These are phyloP conservation scores for Ophiostoma ips DNA, from an alignment of 2,329 filamentous ascomycete species.

Conservation along the genomic window DNA sequence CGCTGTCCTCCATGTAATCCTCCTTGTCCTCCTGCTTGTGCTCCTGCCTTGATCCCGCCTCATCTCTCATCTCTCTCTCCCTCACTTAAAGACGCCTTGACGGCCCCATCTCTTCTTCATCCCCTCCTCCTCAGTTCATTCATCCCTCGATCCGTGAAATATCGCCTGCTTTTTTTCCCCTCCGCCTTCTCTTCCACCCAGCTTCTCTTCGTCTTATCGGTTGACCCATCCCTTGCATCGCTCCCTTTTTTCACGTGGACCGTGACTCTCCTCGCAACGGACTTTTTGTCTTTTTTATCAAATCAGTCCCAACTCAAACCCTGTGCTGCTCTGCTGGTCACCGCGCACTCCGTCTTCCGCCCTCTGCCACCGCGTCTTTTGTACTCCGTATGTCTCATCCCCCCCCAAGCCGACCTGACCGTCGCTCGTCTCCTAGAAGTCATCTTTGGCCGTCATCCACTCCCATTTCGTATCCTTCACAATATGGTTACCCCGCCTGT, in stretches of 20 bases:
- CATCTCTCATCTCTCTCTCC: neutral
- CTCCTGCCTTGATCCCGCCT: neutral
- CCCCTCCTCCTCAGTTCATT: neutral
- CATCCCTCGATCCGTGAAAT: slow-evolving; percentile 1
- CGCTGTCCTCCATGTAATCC: slow-evolving; percentile 1
- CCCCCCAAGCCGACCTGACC: too few relatives aligned
- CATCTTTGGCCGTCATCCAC: too few relatives aligned
- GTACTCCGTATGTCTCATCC: neutral
- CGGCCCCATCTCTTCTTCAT: neutral
- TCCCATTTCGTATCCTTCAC: too few relatives aligned
- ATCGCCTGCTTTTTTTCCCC: neutral
- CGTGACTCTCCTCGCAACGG: neutral
- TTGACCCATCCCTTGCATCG: neutral
- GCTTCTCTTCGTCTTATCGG: neutral
- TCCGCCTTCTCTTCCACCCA: neutral
- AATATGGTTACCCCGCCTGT: too few relatives aligned
- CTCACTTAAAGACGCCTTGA: neutral
- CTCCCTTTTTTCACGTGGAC: neutral
- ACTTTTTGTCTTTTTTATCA: neutral
- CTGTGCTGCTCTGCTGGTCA: slow-evolving; percentile 8
- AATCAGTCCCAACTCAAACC: neutral
- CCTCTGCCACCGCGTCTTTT: neutral
- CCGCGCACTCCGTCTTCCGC: neutral
- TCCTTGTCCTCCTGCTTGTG: slow-evolving; percentile 1
- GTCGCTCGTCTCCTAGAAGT: too few relatives aligned